These are phyloP conservation scores for Podospora pseudopauciseta DNA, from an alignment of 495 filamentous ascomycete genomes.

Conservation along the genomic window DNA sequence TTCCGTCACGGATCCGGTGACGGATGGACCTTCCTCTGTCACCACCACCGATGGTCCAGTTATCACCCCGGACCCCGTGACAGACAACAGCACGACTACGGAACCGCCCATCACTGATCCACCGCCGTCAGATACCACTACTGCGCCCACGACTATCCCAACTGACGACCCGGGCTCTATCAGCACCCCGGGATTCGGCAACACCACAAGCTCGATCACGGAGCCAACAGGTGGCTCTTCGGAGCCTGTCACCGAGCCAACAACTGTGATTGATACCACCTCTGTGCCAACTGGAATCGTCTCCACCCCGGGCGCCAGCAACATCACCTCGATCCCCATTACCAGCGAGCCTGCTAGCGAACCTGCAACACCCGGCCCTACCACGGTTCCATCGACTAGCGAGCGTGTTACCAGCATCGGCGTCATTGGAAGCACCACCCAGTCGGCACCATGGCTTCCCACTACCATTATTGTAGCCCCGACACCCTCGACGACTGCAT, in stretches of 20 bases:
- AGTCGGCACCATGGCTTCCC: conserved; percentile 42
- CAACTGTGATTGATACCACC: too few relatives aligned
- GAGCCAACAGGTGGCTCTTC: not conserved
- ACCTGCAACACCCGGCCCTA: not conserved
- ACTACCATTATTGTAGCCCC: conserved; percentile 43
- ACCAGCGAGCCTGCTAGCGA: not conserved
- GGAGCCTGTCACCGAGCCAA: not conserved
- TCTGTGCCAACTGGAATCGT: not conserved
- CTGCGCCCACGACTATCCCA: not conserved
- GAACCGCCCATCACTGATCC: not conserved
- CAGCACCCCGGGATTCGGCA: not conserved
- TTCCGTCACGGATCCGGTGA: not conserved
- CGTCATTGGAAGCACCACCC: conserved; percentile 39
- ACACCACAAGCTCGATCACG: not conserved
- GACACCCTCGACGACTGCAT: conserved; percentile 33
- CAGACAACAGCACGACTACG: not conserved
- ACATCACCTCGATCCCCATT: not conserved
- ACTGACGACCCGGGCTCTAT: not conserved
- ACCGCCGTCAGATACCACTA: not conserved
- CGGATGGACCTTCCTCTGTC: not conserved
- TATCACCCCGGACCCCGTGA: too few relatives aligned
- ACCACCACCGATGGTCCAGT: too few relatives aligned
- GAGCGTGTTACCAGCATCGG: conserved; percentile 36
- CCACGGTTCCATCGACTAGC: not conserved
- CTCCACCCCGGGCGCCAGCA: not conserved